Percentiles rank a stretch among this genome's conserved stretches.
These are phyloP conservation scores for sorghum (Sorghum bicolor) DNA, from an alignment of 176 grass and related monocot species.

Conservation along the genomic window DNA sequence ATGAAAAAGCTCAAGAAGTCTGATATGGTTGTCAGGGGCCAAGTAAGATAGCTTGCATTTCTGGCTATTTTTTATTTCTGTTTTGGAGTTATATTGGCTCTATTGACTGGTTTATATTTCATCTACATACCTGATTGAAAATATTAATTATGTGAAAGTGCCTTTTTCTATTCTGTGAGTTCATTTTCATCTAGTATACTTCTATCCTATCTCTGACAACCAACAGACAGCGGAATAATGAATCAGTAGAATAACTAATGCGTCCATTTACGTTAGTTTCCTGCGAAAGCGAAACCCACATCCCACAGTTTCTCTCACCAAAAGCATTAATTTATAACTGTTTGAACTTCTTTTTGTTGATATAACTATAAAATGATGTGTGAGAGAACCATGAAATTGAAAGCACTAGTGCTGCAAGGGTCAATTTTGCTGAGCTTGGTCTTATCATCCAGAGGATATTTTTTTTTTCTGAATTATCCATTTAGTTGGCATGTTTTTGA, in stretches of 20 bases:
- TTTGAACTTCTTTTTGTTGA: constrained; percentile 4
- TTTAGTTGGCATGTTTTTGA: background rate
- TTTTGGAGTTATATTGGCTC: background rate
- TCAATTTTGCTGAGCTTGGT: background rate
- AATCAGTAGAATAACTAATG: background rate
- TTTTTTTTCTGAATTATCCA: background rate
- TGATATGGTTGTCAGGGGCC: constrained; percentile 96
- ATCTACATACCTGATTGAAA: background rate
- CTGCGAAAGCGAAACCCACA: background rate
- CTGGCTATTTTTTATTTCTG: constrained; percentile 20
- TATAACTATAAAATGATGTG: background rate
- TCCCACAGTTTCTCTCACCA: background rate
- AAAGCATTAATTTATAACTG: background rate
- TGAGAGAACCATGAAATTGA: background rate
- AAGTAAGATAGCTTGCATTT: constrained; percentile 60
- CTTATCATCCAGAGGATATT: background rate
- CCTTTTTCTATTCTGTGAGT: background rate
- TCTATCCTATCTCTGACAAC: background rate
- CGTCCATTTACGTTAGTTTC: background rate
- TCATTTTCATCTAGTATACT: background rate
- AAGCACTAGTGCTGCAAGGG: background rate
- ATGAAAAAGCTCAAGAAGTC: constrained; percentile 99
- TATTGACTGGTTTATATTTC: background rate
- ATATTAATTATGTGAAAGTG: background rate
- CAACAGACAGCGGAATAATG: background rate